Conservation (phyloP, 306 rosid species). For the Pterocarpus santalinus region DNA sequence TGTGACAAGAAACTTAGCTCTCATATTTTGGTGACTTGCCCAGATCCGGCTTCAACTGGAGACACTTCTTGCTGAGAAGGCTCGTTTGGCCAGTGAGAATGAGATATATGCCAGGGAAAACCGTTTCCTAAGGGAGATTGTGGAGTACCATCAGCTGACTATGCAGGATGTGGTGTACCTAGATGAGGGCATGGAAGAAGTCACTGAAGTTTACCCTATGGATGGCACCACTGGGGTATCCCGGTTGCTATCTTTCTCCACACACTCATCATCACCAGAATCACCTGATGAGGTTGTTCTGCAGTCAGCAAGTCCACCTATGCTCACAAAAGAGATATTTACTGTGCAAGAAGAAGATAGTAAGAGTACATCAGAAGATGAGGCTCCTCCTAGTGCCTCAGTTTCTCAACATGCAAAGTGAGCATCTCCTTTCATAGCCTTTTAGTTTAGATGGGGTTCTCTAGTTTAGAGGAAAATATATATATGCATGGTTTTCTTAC, state of each 20-base stretch:
- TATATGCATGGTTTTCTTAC: constrained; percentile 43
- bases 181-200: constrained; percentile 91
- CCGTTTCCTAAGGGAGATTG: constrained; percentile 93
- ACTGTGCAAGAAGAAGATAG: constrained; percentile 56
- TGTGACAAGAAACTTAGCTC: background rate
- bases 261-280: constrained; percentile 55
- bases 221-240: constrained; percentile 50
- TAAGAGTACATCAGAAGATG: constrained; percentile 47
- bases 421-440: constrained; percentile 32
- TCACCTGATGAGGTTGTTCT: constrained; percentile 52
- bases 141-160: constrained; percentile 95
- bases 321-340: constrained; percentile 45
- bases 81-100: constrained; percentile 87
- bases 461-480: constrained; percentile 31
- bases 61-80: constrained; percentile 94
- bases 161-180: constrained; percentile 95
- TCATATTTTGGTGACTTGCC: constrained; percentile 29
- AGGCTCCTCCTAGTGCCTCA: constrained; percentile 44
- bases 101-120: constrained; percentile 90
- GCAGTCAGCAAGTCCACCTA: constrained; percentile 37
- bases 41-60: constrained; percentile 94
- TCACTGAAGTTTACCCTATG: constrained; percentile 78
- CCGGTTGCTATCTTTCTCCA: constrained; percentile 54
- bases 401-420: constrained; percentile 52
- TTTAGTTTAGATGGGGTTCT: constrained; percentile 52